Evolutionary conservation across 129 eudicot species (phyloP), one percentile per base, ranked within the genome.

Genomic region (Tagetes erecta): DNA sequence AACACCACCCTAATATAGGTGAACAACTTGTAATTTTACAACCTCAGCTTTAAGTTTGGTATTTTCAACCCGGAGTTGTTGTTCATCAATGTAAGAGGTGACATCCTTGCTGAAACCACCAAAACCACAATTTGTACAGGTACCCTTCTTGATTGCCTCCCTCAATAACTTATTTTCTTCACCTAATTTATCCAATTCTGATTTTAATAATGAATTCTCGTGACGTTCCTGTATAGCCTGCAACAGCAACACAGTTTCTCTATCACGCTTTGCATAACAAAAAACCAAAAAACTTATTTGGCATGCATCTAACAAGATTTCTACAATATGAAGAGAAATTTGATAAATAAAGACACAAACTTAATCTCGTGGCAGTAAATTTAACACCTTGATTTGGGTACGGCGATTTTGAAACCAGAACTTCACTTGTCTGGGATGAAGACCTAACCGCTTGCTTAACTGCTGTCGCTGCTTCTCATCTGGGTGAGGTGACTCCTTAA

Each of bases 321-420:
- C 42, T 47, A 68, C 38, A 13, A n/a, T 36, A 50, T 68, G 3
- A 72, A 73, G 46, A n/a, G 63, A 10, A n/a, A 36, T 35, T 34
- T 59, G 49, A 60, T 49, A 10, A 60, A 35, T 47, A 37, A 73
- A 27, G 10, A 34, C 35, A 56, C 6, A 57, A 58, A 50, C 49
- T 6, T 40, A 6, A 3, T 3, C 6, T 74, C 38, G 50, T 64
- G 64, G 51, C 7, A 68, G 2, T 10, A 45, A 35, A 45, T 34
- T 55, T 69, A 4, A 36, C 79, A 94, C 99, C 97, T 95, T 95
- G 62, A 95, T 91, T 79, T 95, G 99, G 58, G 99, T 95, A 8
- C 99, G 95, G 37, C 99, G 96, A 84, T 95, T 95, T 85, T 95
- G 99, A 83, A 95, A 95, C 99, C 99, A 95, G 84, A 95, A 95